Base-by-base conservation (phyloP, 805 yeast species). In the Yarrowia sp. region DNA sequence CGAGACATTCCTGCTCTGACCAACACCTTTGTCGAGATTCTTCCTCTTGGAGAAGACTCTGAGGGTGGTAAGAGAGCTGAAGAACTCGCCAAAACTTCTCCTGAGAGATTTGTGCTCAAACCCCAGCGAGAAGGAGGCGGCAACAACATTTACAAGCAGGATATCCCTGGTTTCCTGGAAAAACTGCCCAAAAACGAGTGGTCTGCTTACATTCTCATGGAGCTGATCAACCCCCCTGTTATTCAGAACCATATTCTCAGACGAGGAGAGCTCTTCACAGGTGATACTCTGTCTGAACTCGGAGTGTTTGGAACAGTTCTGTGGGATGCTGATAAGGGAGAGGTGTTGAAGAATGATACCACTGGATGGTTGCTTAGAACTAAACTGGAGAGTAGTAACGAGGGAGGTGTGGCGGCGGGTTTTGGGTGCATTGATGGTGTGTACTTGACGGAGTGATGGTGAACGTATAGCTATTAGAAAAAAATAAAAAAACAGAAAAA, bases 41-140 rank as follows among this genome's bases (percentile, higher is more conserved):
- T 89, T 74, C 98, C 99, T 14, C 75, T 95, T 69, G 98, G 93
- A 74, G 81, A 84, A 64, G 79, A 90, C 0, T 67, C 68, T 17
- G 78, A 76, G 43, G 79, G 81, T 38, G 97, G 97, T 3, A 69
- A 71, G 47, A 65, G 71, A 41, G 97, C 95, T 5, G 84, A 83
- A 66, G 77, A 81, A 66, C 75, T 90, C 50, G 96, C 96, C 1
- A 78, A 87, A 53, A 85, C 84, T 67, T 67, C 75, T 1, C 93
- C 97, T 0, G 84, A 84, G 64, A 80, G 82, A 28, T 95, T 79
- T 74, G 99, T 95, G 0, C 80, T 95, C 70, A 95, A 95, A 73
- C 99, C 99, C 4, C 99, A 95, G 76, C 84, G 99, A 78, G 99
- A 95, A 79, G 99, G 99, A 43, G 99, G 99, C 51, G 99, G 99